Conservation (phyloP, 2,329 filamentous ascomycete species). For the Phoma sp. region DNA sequence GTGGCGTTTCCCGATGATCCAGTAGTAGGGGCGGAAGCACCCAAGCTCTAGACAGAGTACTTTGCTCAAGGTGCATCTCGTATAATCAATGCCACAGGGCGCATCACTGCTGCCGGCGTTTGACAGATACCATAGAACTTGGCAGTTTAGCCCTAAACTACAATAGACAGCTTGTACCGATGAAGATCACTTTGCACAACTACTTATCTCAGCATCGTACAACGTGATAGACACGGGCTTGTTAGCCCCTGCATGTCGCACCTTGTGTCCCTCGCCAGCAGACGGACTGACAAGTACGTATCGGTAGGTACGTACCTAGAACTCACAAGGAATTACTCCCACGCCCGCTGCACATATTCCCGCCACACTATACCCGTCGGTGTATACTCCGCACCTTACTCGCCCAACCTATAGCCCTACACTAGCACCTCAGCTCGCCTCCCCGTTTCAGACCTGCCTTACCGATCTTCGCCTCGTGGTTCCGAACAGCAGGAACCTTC, state of each 20-base stretch:
- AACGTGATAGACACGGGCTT: not conserved
- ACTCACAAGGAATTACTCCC: not conserved
- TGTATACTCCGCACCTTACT: slow-evolving; percentile 2
- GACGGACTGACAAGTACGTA: not conserved
- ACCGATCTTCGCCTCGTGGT: not conserved
- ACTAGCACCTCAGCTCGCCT: not conserved
- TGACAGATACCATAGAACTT: not conserved
- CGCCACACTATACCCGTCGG: not conserved
- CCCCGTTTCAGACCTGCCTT: slow-evolving; percentile 5
- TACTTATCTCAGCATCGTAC: not conserved
- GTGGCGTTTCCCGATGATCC: slow-evolving; percentile 35
- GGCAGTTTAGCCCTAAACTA: not conserved
- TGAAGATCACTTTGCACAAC: not conserved
- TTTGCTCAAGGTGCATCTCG: not conserved
- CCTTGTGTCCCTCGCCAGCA: not conserved
- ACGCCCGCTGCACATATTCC: not conserved
- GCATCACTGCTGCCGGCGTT: not conserved
- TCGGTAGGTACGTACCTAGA: not conserved
- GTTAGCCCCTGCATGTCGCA: not conserved
- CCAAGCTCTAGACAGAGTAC: slow-evolving; percentile 32
- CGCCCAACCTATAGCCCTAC: not conserved
- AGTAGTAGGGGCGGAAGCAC: slow-evolving; percentile 18
- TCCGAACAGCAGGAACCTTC: not conserved
- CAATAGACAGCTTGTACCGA: not conserved
- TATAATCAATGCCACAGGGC: not conserved